phyloP scores from a whole-genome alignment of 257 asterid genomes.

The Ilex asprella region DNA sequence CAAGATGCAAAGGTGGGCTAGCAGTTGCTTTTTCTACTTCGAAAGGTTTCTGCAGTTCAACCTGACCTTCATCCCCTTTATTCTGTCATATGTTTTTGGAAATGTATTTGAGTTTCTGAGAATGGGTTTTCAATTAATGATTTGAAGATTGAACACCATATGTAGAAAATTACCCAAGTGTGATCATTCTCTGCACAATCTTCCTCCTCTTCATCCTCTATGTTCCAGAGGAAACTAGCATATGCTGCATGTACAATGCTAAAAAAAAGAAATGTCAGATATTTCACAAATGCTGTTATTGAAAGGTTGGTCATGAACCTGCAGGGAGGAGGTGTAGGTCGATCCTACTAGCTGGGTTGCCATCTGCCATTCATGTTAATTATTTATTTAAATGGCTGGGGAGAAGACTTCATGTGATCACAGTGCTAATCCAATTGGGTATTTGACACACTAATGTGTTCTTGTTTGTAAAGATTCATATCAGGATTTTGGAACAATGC shows the following conservation, averaged over 20 bases:
- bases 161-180: slow-evolving; percentile 31
- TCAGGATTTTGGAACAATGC: too few relatives aligned
- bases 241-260: slow-evolving; percentile 78
- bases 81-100: slow-evolving; percentile 26
- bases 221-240: slow-evolving; percentile 76
- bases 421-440: too few relatives aligned
- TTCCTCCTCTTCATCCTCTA: slow-evolving; percentile 44
- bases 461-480: too few relatives aligned
- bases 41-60: slow-evolving; percentile 16
- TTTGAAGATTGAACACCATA: background rate
- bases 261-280: slow-evolving; percentile 23
- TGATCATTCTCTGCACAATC: slow-evolving; percentile 22
- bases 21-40: slow-evolving; percentile 42
- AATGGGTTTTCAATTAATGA: slow-evolving; percentile 1
- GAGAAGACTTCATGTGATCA: too few relatives aligned
- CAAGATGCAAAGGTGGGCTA: slow-evolving; percentile 71
- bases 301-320: too few relatives aligned
- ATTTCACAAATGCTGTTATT: background rate
- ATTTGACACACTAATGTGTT: too few relatives aligned
- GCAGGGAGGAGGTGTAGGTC: background rate
- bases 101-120: slow-evolving; percentile 4
- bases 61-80: slow-evolving; percentile 19
- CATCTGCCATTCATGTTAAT: too few relatives aligned
- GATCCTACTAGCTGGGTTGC: too few relatives aligned
- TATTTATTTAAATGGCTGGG: too few relatives aligned